Percentiles rank a stretch among this genome's conserved stretches.
phyloP scores from a whole-genome alignment of 192 early-diverging fungal species.

The Oehlia diaphana region DNA sequence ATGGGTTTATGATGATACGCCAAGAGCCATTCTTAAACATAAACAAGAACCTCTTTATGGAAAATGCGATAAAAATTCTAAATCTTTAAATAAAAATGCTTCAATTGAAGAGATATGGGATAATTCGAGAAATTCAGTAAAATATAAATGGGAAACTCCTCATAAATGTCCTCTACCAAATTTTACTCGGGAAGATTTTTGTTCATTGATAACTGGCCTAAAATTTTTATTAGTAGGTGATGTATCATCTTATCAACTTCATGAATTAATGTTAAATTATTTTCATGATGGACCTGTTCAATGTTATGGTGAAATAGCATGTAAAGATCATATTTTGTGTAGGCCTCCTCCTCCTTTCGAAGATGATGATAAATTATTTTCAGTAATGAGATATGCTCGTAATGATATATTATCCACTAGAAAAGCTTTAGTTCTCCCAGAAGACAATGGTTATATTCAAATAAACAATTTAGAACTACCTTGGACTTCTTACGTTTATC shows the following conservation, averaged over 20 bases:
- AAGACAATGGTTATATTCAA: constrained; percentile 32
- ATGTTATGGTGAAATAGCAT: constrained; percentile 57
- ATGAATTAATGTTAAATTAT: constrained; percentile 54
- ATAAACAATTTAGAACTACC: constrained; percentile 46
- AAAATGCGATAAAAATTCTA: constrained; percentile 8
- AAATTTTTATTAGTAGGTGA: constrained; percentile 53
- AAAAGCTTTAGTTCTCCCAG: not conserved
- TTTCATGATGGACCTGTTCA: constrained; percentile 53
- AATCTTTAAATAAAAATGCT: not conserved
- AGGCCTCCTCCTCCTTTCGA: constrained; percentile 17
- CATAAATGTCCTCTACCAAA: constrained; percentile 5
- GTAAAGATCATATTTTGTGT: constrained; percentile 44
- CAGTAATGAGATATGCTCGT: constrained; percentile 41
- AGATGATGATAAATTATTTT: not conserved
- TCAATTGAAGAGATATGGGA: not conserved
- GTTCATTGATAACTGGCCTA: not conserved
- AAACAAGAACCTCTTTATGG: constrained; percentile 19
- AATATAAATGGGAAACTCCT: constrained; percentile 8
- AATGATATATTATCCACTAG: constrained; percentile 50
- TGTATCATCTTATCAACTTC: constrained; percentile 50
- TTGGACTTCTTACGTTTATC: constrained; percentile 36
- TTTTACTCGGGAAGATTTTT: not conserved
- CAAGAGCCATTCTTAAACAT: constrained; percentile 9
- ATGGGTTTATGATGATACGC: constrained; percentile 15
- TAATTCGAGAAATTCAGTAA: not conserved